These are phyloP conservation scores for Ostreobium quekettii DNA, from an alignment of 139 green algal species.

Conservation along the genomic window DNA sequence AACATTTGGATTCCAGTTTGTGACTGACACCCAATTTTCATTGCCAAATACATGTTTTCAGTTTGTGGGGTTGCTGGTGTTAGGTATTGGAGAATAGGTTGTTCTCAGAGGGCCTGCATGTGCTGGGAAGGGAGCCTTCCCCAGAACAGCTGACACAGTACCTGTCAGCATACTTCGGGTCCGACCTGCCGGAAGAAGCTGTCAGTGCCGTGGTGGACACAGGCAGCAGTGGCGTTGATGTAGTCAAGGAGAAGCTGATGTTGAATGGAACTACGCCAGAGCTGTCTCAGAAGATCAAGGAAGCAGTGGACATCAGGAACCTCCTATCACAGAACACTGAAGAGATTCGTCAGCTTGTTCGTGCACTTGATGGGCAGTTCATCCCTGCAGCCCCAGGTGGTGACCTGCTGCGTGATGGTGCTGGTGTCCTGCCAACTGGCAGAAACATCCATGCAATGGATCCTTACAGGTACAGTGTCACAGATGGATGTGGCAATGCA, in stretches of 20 bases:
- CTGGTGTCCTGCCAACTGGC: constrained; percentile 89
- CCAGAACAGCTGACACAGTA: constrained; percentile 49
- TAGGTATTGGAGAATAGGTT: constrained; percentile 83
- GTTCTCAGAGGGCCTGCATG: constrained; percentile 93
- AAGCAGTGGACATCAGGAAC: constrained; percentile 70
- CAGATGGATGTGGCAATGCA: too few species aligned
- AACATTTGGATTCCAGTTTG: too few species aligned
- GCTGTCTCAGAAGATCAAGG: constrained; percentile 29
- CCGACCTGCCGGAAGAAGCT: constrained; percentile 45
- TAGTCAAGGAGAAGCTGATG: background rate
- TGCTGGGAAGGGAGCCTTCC: constrained; percentile 62
- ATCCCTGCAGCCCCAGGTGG: constrained; percentile 80
- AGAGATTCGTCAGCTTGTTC: constrained; percentile 61
- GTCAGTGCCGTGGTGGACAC: constrained; percentile 51
- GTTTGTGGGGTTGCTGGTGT: constrained; percentile 10
- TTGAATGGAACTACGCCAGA: background rate
- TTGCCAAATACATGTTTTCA: too few species aligned
- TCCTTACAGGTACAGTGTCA: too few species aligned
- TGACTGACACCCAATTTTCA: too few species aligned
- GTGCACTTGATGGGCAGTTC: constrained; percentile 78
- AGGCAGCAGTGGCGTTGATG: constrained; percentile 1
- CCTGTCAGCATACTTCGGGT: constrained; percentile 67
- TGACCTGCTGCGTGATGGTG: constrained; percentile 89
- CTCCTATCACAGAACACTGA: constrained; percentile 76
- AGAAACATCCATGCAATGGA: constrained; percentile 97